Evolutionary conservation across 768 basidiomycete genomes (phyloP), one percentile per base, ranked within the genome.

Genomic region (Leccinum aurantiacum): DNA sequence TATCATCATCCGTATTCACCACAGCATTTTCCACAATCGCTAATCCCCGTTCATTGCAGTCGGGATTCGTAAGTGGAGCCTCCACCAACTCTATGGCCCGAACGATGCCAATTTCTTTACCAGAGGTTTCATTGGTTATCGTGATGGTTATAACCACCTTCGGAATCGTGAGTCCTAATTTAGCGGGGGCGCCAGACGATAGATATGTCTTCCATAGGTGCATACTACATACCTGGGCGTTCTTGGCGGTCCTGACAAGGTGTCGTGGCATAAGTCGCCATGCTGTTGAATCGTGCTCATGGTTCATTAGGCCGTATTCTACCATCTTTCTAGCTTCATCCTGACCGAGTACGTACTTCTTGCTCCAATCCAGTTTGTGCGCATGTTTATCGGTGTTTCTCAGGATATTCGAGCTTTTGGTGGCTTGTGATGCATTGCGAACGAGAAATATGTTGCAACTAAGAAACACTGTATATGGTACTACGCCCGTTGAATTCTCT

Each of bases 371-470:
- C 14, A 2, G 6, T 22, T 31, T 19, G 38, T 4, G 3, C 17
- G 35, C 35, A 37, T 60, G 7, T 41, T 66, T 10, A 71, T 10
- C n/a, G 6, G 13, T 35, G 46, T 35, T 38, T 56, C 15, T n/a
- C 61, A 93, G 91, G 72, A 61, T 91, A 1, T 94, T 93, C 62
- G 90, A 93, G 68, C 73, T 92, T 6, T 75, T 86, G 58, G 88
- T 94, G 82, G 89, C 89, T 3, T 83, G 86, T 63, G 92, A 94
- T 77, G 91, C 91, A n/a, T 77, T 94, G 35, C 80, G 87, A 29
- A 65, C 86, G 61, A 84, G 92, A 61, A 94, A 92, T 68, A 78
- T 87, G 64, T 88, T 93, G 33, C 91, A 93, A 69, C 75, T 94
- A 3, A 69, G 88, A 3, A 89, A 89, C 37, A 85, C 91, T 48